Conservation (phyloP, 1,139 yeast species). For the Insectozyma bohioensis region DNA sequence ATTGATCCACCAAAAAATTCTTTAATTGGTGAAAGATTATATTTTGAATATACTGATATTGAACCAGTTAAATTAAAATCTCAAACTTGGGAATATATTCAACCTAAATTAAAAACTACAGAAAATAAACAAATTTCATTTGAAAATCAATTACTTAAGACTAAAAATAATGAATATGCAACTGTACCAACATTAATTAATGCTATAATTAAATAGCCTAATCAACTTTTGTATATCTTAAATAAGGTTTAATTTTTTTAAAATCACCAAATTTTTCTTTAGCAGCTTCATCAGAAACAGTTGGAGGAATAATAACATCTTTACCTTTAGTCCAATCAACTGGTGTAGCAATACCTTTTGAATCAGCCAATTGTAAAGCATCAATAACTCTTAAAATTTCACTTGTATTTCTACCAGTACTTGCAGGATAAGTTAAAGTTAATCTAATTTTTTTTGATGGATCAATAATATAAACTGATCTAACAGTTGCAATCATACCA, state of each 20-base stretch:
- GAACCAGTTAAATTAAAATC: constrained; percentile 31
- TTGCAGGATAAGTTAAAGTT: constrained; percentile 83
- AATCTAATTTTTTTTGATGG: constrained; percentile 83
- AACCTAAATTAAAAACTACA: constrained; percentile 22
- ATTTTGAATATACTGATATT: constrained; percentile 23
- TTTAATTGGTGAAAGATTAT: constrained; percentile 28
- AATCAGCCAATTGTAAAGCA: constrained; percentile 79
- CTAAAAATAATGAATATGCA: constrained; percentile 3
- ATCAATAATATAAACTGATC: constrained; percentile 87
- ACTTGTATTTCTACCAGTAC: constrained; percentile 86
- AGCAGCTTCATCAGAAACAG: constrained; percentile 78
- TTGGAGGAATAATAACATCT: constrained; percentile 87
- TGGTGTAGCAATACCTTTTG: constrained; percentile 81
- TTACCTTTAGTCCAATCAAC: constrained; percentile 73
- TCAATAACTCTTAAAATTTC: constrained; percentile 87
- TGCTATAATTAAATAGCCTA: constrained; percentile 5
- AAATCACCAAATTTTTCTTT: constrained; percentile 79
- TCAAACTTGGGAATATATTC: constrained; percentile 35
- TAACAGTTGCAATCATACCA: constrained; percentile 74
- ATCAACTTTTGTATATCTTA: constrained; percentile 54
- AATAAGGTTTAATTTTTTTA: constrained; percentile 78
- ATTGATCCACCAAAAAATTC: constrained; percentile 35
- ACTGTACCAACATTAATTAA: constrained; percentile 2
- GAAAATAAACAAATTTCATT: constrained; percentile 14
- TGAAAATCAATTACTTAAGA: constrained; percentile 5